phyloP scores from a whole-genome alignment of 495 filamentous ascomycete genomes.

The Astrocystis sublimbata region DNA sequence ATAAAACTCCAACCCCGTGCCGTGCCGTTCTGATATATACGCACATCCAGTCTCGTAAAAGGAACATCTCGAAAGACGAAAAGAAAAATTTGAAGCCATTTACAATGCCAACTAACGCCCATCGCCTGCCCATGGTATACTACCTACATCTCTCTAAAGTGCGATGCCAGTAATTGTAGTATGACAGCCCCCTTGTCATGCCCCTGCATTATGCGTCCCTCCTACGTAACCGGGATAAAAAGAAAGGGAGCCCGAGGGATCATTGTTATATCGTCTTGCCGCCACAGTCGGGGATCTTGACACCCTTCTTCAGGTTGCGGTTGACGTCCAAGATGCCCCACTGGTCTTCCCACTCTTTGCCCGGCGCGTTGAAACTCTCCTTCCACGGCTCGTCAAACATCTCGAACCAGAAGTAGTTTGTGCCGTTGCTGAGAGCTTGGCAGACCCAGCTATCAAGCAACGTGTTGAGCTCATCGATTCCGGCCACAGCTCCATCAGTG shows the following conservation, averaged over 20 bases:
- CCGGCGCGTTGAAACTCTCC: constrained; percentile 63
- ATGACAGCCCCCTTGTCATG: background rate
- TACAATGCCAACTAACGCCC: too few relatives aligned
- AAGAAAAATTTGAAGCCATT: background rate
- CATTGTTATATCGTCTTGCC: constrained; percentile 63
- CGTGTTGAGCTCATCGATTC: constrained; percentile 78
- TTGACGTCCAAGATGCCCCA: constrained; percentile 92
- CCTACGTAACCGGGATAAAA: too few relatives aligned
- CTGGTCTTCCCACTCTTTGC: constrained; percentile 88
- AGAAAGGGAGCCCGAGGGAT: background rate
- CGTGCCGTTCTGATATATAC: constrained; percentile 4
- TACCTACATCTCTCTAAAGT: background rate
- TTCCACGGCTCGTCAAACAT: constrained; percentile 98
- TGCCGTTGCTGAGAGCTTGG: constrained; percentile 71
- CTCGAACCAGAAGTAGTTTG: constrained; percentile 96
- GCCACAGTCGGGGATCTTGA: constrained; percentile 86
- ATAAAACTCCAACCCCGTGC: background rate
- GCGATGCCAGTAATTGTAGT: constrained; percentile 9
- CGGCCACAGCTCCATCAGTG: constrained; percentile 68
- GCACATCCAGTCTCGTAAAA: background rate
- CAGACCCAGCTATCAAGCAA: constrained; percentile 90
- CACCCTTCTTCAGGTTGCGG: constrained; percentile 78
- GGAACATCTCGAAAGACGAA: background rate
- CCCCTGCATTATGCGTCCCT: background rate
- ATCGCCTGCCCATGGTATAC: constrained; percentile 2